Conservation (phyloP, 2,329 filamentous ascomycete species). For the Aspergillus thermomutatus region DNA sequence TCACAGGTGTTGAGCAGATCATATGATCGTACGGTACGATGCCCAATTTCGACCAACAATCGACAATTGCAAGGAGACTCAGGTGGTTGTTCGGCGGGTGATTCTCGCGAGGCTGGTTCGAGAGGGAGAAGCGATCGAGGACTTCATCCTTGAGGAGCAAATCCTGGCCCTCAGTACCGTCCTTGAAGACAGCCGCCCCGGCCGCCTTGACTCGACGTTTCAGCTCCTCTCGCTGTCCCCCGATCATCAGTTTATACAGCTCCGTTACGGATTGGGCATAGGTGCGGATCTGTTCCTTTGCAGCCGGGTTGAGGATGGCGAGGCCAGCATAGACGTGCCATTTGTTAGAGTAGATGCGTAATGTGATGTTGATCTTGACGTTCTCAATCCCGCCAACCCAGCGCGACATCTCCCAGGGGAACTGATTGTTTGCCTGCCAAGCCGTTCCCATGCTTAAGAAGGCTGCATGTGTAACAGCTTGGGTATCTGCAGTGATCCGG, state of each 20-base stretch:
- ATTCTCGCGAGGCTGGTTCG: slow-evolving; percentile 62
- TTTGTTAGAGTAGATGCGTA: slow-evolving; percentile 97
- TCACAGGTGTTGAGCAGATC: slow-evolving; percentile 91
- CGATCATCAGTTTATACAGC: slow-evolving; percentile 95
- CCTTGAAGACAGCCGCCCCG: slow-evolving; percentile 66
- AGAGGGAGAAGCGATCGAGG: slow-evolving; percentile 83
- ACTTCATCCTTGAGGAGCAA: slow-evolving; percentile 75
- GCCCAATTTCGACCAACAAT: slow-evolving; percentile 91
- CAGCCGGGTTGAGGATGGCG: slow-evolving; percentile 92
- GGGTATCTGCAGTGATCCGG: slow-evolving; percentile 95
- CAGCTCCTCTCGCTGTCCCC: slow-evolving; percentile 73
- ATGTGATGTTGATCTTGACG: slow-evolving; percentile 96
- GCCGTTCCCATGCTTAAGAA: slow-evolving; percentile 97
- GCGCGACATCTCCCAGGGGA: slow-evolving; percentile 93
- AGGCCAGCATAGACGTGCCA: slow-evolving; percentile 99
- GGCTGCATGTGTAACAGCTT: slow-evolving; percentile 95
- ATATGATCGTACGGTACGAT: slow-evolving; percentile 99
- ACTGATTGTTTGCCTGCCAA: slow-evolving; percentile 92
- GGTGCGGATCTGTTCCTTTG: slow-evolving; percentile 87
- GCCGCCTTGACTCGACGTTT: slow-evolving; percentile 73
- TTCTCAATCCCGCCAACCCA: slow-evolving; percentile 98
- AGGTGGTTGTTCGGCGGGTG: slow-evolving; percentile 86
- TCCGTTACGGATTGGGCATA: slow-evolving; percentile 91
- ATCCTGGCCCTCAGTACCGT: slow-evolving; percentile 52
- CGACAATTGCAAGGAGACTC: slow-evolving; percentile 90